Conservation (phyloP, 768 basidiomycete species). For the Vararia minispora region DNA sequence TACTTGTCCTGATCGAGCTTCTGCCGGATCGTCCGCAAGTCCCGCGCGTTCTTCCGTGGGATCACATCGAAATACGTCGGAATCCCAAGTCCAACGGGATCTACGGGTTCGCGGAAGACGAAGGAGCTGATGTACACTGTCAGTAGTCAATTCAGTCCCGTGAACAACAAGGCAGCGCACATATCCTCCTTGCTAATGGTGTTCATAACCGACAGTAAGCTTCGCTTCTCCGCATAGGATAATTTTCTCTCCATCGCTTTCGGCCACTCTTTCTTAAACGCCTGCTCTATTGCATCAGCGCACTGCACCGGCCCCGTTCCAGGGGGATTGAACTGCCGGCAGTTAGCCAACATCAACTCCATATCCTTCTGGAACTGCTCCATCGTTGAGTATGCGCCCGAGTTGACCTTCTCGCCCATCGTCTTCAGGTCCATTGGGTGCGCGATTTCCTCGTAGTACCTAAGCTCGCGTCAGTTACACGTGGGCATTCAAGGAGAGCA, state of each 20-base stretch:
- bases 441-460: constrained; percentile 86
- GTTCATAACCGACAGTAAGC: constrained; percentile 59
- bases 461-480: constrained; percentile 22
- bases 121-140: constrained; percentile 38
- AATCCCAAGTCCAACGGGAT: constrained; percentile 71
- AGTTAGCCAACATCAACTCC: constrained; percentile 79
- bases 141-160: background rate
- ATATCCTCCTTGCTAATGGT: constrained; percentile 56
- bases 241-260: constrained; percentile 66
- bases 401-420: constrained; percentile 54
- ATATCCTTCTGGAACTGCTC: constrained; percentile 73
- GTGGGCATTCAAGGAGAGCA: background rate
- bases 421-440: constrained; percentile 93
- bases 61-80: constrained; percentile 87
- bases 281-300: constrained; percentile 63
- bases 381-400: constrained; percentile 65
- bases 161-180: constrained; percentile 28
- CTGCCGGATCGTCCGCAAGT: constrained; percentile 69
- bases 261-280: constrained; percentile 80
- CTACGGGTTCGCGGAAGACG: constrained; percentile 80
- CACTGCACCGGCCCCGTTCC: constrained; percentile 63
- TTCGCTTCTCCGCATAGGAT: constrained; percentile 68
- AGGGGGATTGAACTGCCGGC: constrained; percentile 85
- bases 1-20: constrained; percentile 81
- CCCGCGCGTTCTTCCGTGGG: constrained; percentile 75